These are phyloP conservation scores for Bidens hawaiensis DNA, from an alignment of 140 eudicot species.

Conservation along the genomic window DNA sequence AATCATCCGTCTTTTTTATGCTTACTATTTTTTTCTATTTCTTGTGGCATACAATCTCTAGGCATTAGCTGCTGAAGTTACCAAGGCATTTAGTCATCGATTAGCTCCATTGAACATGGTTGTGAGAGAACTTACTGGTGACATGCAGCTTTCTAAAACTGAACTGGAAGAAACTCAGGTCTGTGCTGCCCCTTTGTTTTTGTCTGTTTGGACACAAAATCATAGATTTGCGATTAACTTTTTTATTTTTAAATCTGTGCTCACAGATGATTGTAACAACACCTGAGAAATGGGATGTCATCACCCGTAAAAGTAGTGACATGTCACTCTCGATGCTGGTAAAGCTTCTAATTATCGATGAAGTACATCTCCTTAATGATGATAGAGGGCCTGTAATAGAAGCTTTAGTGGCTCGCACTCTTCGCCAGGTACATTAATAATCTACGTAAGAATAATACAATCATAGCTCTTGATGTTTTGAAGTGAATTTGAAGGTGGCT, in stretches of 20 bases:
- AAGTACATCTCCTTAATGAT: slow-evolving; percentile 96
- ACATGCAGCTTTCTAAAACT: slow-evolving; percentile 90
- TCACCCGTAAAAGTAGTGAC: slow-evolving; percentile 99
- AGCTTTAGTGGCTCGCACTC: slow-evolving; percentile 98
- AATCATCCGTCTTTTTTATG: background rate
- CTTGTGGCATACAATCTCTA: slow-evolving; percentile 24
- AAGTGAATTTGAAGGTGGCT: slow-evolving; percentile 1
- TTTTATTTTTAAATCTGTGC: slow-evolving; percentile 8
- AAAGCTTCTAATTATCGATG: slow-evolving; percentile 93
- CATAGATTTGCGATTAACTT: background rate
- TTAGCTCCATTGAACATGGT: slow-evolving; percentile 80
- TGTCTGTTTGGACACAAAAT: slow-evolving; percentile 14
- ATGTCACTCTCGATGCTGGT: slow-evolving; percentile 98
- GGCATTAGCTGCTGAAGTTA: slow-evolving; percentile 99
- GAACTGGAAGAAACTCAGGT: slow-evolving; percentile 99
- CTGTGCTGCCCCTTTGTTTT: slow-evolving; percentile 12
- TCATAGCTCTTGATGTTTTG: background rate
- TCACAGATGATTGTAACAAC: slow-evolving; percentile 97
- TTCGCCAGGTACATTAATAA: slow-evolving; percentile 71
- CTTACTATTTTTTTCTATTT: slow-evolving; percentile 3
- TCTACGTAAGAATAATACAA: background rate
- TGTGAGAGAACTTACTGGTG: slow-evolving; percentile 99
- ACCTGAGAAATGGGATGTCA: slow-evolving; percentile 99
- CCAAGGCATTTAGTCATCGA: slow-evolving; percentile 84
- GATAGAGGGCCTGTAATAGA: slow-evolving; percentile 99